Percentiles rank a stretch among this genome's conserved stretches.
These are phyloP conservation scores for Exophiala bonariae DNA, from an alignment of 2,329 filamentous ascomycete species.

Conservation along the genomic window DNA sequence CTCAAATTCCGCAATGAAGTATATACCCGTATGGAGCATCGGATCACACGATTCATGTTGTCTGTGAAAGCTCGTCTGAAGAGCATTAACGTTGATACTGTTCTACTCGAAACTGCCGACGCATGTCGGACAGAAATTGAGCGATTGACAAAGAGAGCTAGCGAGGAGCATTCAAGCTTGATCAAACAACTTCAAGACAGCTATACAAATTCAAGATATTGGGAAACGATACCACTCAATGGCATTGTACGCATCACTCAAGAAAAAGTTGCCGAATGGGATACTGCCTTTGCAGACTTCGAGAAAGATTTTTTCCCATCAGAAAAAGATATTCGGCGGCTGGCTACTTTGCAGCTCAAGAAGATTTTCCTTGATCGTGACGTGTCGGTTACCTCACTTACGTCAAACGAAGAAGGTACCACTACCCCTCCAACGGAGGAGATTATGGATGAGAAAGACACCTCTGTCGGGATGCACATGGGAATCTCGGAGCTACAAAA, in stretches of 20 bases:
- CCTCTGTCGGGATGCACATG: constrained; percentile 31
- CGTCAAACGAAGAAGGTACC: constrained; percentile 65
- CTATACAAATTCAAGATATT: constrained; percentile 93
- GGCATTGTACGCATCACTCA: constrained; percentile 84
- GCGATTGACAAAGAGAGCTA: constrained; percentile 70
- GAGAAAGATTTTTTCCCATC: constrained; percentile 90
- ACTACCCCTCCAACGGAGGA: constrained; percentile 50
- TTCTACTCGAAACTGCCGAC: constrained; percentile 82
- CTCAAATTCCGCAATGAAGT: constrained; percentile 90
- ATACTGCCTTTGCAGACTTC: constrained; percentile 83
- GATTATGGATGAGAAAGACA: constrained; percentile 33
- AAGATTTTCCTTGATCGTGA: constrained; percentile 90
- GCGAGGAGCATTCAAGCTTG: constrained; percentile 76
- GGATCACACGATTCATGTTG: constrained; percentile 81
- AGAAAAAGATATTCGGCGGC: constrained; percentile 90
- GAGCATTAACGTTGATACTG: constrained; percentile 87
- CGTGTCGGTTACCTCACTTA: constrained; percentile 74
- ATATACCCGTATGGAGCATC: constrained; percentile 75
- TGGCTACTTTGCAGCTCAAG: constrained; percentile 88
- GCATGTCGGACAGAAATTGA: constrained; percentile 82
- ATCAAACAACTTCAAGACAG: constrained; percentile 79
- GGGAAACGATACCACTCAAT: constrained; percentile 94
- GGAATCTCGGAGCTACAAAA: constrained; percentile 37
- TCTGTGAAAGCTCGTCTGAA: constrained; percentile 82
- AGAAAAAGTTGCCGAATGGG: constrained; percentile 92